Conservation (phyloP, 2,329 filamentous ascomycete species). For the Diaporthe sp. region DNA sequence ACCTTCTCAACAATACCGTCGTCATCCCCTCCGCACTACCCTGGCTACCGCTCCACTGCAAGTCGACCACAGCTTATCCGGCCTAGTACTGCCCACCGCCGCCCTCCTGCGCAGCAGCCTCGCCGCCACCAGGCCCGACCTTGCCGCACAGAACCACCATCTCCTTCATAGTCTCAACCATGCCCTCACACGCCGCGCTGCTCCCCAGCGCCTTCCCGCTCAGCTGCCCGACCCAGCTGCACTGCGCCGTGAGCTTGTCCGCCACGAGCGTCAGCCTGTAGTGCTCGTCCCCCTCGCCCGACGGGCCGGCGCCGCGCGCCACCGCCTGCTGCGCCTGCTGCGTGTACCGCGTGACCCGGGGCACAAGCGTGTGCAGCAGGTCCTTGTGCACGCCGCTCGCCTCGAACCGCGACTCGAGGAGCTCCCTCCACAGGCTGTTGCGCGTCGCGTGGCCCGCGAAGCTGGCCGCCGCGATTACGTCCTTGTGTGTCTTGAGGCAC, state of each 20-base stretch:
- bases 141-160: conserved; percentile 15
- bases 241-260: conserved; percentile 2
- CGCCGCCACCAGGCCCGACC: background rate
- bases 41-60: background rate
- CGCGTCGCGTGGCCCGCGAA: conserved; percentile 38
- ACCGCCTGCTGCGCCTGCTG: conserved; percentile 10
- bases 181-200: conserved; percentile 16
- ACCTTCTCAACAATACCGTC: background rate
- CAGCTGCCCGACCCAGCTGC: conserved; percentile 4
- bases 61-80: no score
- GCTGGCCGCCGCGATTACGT: conserved; percentile 46
- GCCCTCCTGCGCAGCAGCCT: background rate
- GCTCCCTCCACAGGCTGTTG: conserved; percentile 28
- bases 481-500: conserved; percentile 48
- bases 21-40: background rate
- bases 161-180: conserved; percentile 24
- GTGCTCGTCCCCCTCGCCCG: background rate
- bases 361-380: conserved; percentile 6
- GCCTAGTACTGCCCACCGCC: background rate
- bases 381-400: conserved; percentile 23
- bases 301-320: background rate
- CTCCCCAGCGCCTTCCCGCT: background rate
- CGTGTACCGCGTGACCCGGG: conserved; percentile 2
- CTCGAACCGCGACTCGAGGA: conserved; percentile 24
- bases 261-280: background rate